These are phyloP conservation scores for Rossbeevera mucosa DNA, from an alignment of 768 basidiomycete species.

Conservation along the genomic window DNA sequence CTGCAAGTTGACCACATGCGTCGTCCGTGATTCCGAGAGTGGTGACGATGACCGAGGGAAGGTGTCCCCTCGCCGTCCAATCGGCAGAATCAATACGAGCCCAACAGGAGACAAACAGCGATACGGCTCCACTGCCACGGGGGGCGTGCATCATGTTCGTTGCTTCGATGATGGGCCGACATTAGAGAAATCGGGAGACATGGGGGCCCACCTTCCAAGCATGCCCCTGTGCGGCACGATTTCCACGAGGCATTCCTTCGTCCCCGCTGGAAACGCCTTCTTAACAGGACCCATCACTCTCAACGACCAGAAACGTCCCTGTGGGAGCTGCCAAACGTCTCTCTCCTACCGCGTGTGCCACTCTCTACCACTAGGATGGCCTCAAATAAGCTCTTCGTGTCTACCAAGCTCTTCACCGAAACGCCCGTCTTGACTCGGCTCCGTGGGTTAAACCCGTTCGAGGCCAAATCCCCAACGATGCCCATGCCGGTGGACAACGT, in stretches of 20 bases:
- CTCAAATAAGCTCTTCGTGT: constrained; percentile 18
- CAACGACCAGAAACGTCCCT: constrained; percentile 16
- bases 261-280: constrained; percentile 14
- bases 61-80: not conserved
- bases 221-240: constrained; percentile 25
- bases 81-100: not conserved
- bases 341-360: constrained; percentile 16
- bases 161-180: constrained; percentile 11
- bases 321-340: constrained; percentile 14
- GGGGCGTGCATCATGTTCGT: not conserved
- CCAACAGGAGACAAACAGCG: constrained; percentile 1
- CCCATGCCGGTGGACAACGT: constrained; percentile 31
- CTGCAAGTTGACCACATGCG: constrained; percentile 24
- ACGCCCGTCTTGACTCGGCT: constrained; percentile 21
- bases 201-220: constrained; percentile 12
- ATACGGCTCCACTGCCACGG: constrained; percentile 6
- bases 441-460: constrained; percentile 25
- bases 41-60: constrained; percentile 9
- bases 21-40: constrained; percentile 19
- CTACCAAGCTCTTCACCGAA: constrained; percentile 20
- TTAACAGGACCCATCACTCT: constrained; percentile 17
- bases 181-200: constrained; percentile 10
- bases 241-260: constrained; percentile 27
- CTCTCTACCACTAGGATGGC: constrained; percentile 16
- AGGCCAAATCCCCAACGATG: constrained; percentile 16